Base-by-base conservation (phyloP, 495 filamentous ascomycete species). In the Trichoderma orchidacearum region DNA sequence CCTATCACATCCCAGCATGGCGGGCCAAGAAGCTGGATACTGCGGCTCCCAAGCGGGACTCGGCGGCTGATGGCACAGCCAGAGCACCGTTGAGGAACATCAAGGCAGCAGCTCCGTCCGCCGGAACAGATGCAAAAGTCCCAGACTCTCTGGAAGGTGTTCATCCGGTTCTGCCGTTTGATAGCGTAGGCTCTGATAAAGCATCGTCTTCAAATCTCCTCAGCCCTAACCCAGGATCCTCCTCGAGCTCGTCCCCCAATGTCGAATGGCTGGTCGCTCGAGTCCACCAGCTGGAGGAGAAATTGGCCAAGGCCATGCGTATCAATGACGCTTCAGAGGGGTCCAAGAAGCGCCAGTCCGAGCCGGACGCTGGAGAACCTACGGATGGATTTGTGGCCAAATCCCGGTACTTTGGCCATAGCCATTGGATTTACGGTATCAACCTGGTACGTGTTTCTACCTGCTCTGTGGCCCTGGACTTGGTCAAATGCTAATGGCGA, bases 361-460 rank as follows among this genome's bases (percentile, higher is more conserved):
- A 3, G 5, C 51, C 13, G 8, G 28, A 32, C 17, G 9, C 32
- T 51, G 11, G 30, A 45, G 13, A 50, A 45, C 48, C 59, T 52
- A 5, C 55, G 36, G 3, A 27, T 30, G 6, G 17, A 65, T 23
- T 66, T 5, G 41, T 48, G 41, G 18, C 66, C 34, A 83, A 82
- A 61, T 69, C 72, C 0, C 62, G 77, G 4, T 63, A 80, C 6
- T 73, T 78, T 58, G 78, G 76, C 1, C 72, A 76, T 23, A 80
- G 76, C 57, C 77, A 80, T 60, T 79, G 77, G 79, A 74, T 79
- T 57, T 70, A 74, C 50, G 72, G 72, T 3, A 64, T 72, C 18
- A 66, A 70, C 31, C 62, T 70, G 57, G 81, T 81, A 72, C 56
- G 72, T 67, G 78, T 76, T 75, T 78, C 62, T 64, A 72, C 23